Conservation (phyloP, 345 rosid genomes). For the Erucastrum elatum region DNA sequence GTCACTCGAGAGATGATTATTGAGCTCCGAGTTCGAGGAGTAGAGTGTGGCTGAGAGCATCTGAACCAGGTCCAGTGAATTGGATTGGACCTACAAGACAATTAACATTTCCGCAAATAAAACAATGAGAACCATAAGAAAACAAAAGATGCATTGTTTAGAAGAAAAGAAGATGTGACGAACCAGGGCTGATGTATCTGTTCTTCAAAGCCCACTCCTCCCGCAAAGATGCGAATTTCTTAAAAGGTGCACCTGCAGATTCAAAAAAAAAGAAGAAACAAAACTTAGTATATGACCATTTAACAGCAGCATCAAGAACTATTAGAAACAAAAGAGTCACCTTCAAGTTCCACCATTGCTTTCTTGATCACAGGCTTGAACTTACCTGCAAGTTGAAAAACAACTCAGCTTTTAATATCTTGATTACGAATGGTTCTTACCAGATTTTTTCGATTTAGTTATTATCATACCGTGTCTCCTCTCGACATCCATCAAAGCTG, state of each 20-base stretch:
- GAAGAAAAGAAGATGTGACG: conserved; percentile 14
- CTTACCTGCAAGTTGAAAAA: conserved; percentile 57
- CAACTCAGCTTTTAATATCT: not conserved
- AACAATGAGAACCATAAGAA: not conserved
- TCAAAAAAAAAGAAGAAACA: not conserved
- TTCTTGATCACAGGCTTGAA: conserved; percentile 99
- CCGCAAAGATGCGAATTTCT: conserved; percentile 70
- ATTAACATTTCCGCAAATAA: not conserved
- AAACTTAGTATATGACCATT: not conserved
- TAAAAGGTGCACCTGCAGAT: conserved; percentile 82
- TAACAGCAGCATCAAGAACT: not conserved
- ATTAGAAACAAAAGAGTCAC: conserved; percentile 40
- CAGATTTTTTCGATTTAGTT: not conserved
- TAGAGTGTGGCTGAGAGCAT: conserved; percentile 69
- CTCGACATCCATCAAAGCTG: conserved; percentile 97
- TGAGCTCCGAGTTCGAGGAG: conserved; percentile 74
- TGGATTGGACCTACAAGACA: conserved; percentile 81
- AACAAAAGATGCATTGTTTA: not conserved
- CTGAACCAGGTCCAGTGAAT: conserved; percentile 75
- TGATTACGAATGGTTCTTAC: not conserved
- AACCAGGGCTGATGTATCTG: conserved; percentile 91
- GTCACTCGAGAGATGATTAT: conserved; percentile 9
- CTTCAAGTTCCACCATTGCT: conserved; percentile 99
- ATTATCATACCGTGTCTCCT: conserved; percentile 82
- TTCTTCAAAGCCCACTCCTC: conserved; percentile 89